A percentile compares a stretch with the other conserved stretches of the same genome.
phyloP scores from a whole-genome alignment of 2,329 filamentous ascomycete species.

The Scytalidium sp. region DNA sequence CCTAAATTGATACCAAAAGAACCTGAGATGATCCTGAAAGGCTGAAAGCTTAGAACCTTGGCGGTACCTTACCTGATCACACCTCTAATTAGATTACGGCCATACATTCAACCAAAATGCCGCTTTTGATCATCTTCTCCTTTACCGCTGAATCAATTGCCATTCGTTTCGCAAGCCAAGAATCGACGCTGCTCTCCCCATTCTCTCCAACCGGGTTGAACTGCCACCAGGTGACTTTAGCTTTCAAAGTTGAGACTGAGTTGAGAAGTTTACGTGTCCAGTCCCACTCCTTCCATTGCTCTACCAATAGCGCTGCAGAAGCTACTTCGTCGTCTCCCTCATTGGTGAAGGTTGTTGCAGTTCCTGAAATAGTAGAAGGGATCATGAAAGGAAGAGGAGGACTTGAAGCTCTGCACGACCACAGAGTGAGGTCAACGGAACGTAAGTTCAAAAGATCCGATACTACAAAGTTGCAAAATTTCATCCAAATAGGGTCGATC shows the following conservation, averaged over 20 bases:
- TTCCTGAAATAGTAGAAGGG: not conserved
- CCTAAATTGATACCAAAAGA: too few species aligned
- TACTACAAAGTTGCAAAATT: constrained; percentile 12
- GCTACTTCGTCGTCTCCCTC: not conserved
- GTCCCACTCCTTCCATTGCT: constrained; percentile 17
- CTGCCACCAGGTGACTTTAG: constrained; percentile 22
- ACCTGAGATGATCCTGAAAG: too few species aligned
- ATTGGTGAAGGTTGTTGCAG: not conserved
- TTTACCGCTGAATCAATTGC: constrained; percentile 17
- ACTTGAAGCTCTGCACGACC: constrained; percentile 9
- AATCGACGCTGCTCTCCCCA: constrained; percentile 9
- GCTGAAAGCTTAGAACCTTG: too few species aligned
- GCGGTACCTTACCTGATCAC: too few species aligned
- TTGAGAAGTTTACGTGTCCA: constrained; percentile 15
- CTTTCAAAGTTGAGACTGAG: constrained; percentile 9
- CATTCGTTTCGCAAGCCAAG: constrained; percentile 21
- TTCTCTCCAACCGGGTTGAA: constrained; percentile 7
- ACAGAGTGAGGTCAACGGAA: constrained; percentile 20
- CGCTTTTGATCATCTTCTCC: constrained; percentile 21
- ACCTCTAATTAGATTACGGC: not conserved
- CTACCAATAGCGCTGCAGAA: not conserved
- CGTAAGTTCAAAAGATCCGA: constrained; percentile 10
- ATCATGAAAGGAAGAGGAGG: constrained; percentile 1
- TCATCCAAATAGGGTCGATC: constrained; percentile 14
- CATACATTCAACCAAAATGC: constrained; percentile 11